These are phyloP conservation scores for Crucibulum laeve DNA, from an alignment of 768 basidiomycete genomes.

Conservation along the genomic window DNA sequence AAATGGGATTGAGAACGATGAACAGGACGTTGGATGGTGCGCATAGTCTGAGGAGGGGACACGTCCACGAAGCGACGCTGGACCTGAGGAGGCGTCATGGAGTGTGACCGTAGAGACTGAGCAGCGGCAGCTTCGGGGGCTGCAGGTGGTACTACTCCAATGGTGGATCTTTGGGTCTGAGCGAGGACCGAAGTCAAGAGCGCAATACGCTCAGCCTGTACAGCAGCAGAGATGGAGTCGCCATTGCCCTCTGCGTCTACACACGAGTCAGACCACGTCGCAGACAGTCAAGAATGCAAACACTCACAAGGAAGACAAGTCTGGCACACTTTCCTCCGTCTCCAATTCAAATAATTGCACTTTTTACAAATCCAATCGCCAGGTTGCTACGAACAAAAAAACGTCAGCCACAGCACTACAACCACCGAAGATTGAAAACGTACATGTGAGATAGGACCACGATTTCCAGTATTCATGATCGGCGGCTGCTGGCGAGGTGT, in stretches of 20 bases:
- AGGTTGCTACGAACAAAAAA: constrained; percentile 47
- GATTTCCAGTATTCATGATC: constrained; percentile 85
- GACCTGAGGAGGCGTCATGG: constrained; percentile 41
- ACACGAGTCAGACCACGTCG: not conserved
- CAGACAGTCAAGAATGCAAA: constrained; percentile 6
- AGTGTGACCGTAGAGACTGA: constrained; percentile 34
- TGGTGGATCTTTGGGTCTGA: constrained; percentile 37
- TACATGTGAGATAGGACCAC: constrained; percentile 83
- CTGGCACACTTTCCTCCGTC: constrained; percentile 84
- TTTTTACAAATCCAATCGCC: constrained; percentile 82
- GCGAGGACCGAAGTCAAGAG: constrained; percentile 72
- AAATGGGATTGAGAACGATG: constrained; percentile 52
- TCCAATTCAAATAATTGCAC: constrained; percentile 88
- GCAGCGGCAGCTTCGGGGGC: constrained; percentile 1
- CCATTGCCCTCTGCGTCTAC: constrained; percentile 85
- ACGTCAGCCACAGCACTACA: constrained; percentile 6
- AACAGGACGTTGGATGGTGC: constrained; percentile 24
- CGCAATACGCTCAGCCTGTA: constrained; percentile 81
- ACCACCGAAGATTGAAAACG: constrained; percentile 22
- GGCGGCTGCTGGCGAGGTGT: constrained; percentile 59
- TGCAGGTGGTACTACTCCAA: not conserved
- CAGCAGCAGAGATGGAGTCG: constrained; percentile 80
- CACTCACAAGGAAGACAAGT: constrained; percentile 79
- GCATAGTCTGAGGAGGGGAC: constrained; percentile 14
- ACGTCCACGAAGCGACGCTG: constrained; percentile 33